Conservation (phyloP, 2,329 filamentous ascomycete species). For the Magnaporthiopsis poae region DNA sequence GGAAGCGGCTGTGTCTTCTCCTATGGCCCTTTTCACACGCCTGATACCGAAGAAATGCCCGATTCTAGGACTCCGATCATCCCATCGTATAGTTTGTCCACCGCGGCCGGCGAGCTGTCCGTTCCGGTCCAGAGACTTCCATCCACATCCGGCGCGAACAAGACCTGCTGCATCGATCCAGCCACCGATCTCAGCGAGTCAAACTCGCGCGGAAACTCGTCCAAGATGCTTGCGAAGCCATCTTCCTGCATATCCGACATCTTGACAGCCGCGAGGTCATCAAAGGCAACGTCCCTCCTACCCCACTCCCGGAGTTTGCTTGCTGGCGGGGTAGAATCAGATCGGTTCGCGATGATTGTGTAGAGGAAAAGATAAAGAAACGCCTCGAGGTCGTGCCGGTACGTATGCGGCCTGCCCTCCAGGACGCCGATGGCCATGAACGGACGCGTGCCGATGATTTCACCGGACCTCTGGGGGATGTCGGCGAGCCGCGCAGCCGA, state of each 20-base stretch:
- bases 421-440: constrained; percentile 9
- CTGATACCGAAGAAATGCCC: not conserved
- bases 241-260: not conserved
- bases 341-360: not conserved
- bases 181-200: not conserved
- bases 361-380: constrained; percentile 9
- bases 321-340: not conserved
- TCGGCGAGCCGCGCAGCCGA: constrained; percentile 25
- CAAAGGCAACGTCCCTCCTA: not conserved
- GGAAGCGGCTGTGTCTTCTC: too few species aligned
- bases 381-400: constrained; percentile 16
- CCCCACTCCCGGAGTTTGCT: not conserved
- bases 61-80: not conserved
- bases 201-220: not conserved
- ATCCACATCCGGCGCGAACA: not conserved
- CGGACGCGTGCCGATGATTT: not conserved
- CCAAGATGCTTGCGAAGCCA: not conserved
- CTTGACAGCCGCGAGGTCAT: not conserved
- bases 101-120: not conserved
- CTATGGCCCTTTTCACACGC: not conserved
- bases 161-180: not conserved
- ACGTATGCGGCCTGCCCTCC: constrained; percentile 17
- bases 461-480: constrained; percentile 7
- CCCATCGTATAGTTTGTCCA: not conserved
- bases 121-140: constrained; percentile 1